Conservation (phyloP, 164 flowering plant species). For the Vitis rupestris region DNA sequence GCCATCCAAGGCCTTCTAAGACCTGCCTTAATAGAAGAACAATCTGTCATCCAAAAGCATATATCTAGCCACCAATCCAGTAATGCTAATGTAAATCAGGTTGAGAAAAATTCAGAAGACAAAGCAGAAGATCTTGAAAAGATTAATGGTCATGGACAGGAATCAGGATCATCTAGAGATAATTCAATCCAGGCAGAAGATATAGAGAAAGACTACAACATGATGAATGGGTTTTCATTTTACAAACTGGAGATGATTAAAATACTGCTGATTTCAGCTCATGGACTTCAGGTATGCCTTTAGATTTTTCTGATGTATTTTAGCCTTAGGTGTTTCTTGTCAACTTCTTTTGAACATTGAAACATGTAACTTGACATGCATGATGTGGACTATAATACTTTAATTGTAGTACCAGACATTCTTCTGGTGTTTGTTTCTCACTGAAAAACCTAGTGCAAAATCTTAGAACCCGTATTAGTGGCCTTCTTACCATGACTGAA, state of each 20-base stretch:
- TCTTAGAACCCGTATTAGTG: not conserved
- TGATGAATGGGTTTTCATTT: slow-evolving; percentile 52
- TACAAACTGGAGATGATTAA: slow-evolving; percentile 86
- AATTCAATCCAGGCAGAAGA: slow-evolving; percentile 40
- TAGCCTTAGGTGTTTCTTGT: not conserved
- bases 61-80: slow-evolving; percentile 27
- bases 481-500: not conserved
- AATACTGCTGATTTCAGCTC: slow-evolving; percentile 63
- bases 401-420: not conserved
- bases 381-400: not conserved
- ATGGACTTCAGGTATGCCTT: slow-evolving; percentile 63
- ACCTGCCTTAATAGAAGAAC: slow-evolving; percentile 73
- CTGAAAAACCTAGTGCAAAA: not conserved
- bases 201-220: slow-evolving; percentile 40
- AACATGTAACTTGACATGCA: not conserved
- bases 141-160: slow-evolving; percentile 43
- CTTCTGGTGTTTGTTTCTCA: not conserved
- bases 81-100: slow-evolving; percentile 24
- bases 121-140: slow-evolving; percentile 22
- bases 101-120: slow-evolving; percentile 24
- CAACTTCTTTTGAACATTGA: not conserved
- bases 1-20: slow-evolving; percentile 77
- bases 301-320: not conserved
- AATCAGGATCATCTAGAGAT: slow-evolving; percentile 38
- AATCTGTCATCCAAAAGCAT: slow-evolving; percentile 53